phyloP scores from a whole-genome alignment of 495 filamentous ascomycete genomes.

The Sabuloglossum arenarium region DNA sequence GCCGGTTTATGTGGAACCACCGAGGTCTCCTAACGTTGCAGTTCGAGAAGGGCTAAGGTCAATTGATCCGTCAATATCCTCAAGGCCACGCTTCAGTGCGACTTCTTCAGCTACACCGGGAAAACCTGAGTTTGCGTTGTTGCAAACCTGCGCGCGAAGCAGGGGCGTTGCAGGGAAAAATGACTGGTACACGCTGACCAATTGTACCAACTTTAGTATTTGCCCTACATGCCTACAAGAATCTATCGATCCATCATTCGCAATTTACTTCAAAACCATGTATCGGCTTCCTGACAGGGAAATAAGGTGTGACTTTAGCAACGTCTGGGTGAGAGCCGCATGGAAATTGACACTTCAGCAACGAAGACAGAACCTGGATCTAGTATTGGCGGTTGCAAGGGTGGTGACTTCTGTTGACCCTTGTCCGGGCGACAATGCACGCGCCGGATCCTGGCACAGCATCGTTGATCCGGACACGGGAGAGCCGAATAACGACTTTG shows the following conservation, averaged over 20 bases:
- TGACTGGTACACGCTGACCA: constrained; percentile 46
- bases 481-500: constrained; percentile 30
- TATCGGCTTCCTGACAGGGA: constrained; percentile 20
- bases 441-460: constrained; percentile 33
- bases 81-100: background rate
- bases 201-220: constrained; percentile 33
- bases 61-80: background rate
- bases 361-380: constrained; percentile 26
- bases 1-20: background rate
- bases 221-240: constrained; percentile 38
- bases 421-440: constrained; percentile 31
- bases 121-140: background rate
- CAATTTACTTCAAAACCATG: constrained; percentile 28
- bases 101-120: background rate
- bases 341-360: constrained; percentile 42
- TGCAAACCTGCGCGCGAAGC: constrained; percentile 34
- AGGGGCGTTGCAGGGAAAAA: constrained; percentile 19
- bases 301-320: constrained; percentile 36
- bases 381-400: constrained; percentile 31
- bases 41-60: background rate
- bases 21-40: background rate
- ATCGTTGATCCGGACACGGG: constrained; percentile 32
- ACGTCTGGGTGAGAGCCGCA: constrained; percentile 43
- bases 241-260: constrained; percentile 32
- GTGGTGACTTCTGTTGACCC: constrained; percentile 19